These are phyloP conservation scores for Solioccasus polychromus DNA, from an alignment of 768 basidiomycete genomes.

Conservation along the genomic window DNA sequence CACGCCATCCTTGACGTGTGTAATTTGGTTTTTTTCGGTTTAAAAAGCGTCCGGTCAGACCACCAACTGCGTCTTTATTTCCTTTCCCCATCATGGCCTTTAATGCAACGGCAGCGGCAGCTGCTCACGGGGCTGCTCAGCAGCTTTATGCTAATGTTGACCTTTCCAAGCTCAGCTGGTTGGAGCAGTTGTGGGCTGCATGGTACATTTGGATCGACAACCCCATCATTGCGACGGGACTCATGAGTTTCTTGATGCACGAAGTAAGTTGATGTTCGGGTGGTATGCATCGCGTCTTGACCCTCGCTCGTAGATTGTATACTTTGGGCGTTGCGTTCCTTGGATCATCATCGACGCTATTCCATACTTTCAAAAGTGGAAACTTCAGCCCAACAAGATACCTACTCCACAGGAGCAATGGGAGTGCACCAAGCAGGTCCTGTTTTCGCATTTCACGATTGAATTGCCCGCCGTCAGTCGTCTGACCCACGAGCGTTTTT, in stretches of 20 bases:
- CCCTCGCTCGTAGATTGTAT: constrained; percentile 65
- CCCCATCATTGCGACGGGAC: constrained; percentile 88
- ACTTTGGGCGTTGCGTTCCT: constrained; percentile 93
- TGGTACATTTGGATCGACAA: constrained; percentile 89
- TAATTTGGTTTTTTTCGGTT: constrained; percentile 11
- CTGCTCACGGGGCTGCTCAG: constrained; percentile 31
- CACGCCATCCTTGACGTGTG: constrained; percentile 24
- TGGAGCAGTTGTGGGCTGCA: constrained; percentile 77
- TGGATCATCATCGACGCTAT: constrained; percentile 96
- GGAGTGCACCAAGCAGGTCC: constrained; percentile 92
- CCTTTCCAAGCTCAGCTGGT: constrained; percentile 57
- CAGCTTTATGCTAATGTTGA: constrained; percentile 58
- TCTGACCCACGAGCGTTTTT: too few species aligned
- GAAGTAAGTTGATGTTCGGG: constrained; percentile 57
- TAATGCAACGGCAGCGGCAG: constrained; percentile 35
- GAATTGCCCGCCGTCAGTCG: constrained; percentile 80
- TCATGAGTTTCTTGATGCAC: constrained; percentile 90
- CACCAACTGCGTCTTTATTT: too few species aligned
- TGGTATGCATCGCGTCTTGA: neutral
- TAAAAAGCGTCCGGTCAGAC: constrained; percentile 13
- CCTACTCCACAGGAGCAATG: constrained; percentile 84
- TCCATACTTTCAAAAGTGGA: constrained; percentile 92
- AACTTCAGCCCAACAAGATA: constrained; percentile 84
- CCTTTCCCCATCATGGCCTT: constrained; percentile 37
- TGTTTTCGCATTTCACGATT: constrained; percentile 93